Evolutionary conservation across 768 basidiomycete species (phyloP), one percentile per base, ranked within the genome.

Genomic region (Tubosaeta brunneosetosa): DNA sequence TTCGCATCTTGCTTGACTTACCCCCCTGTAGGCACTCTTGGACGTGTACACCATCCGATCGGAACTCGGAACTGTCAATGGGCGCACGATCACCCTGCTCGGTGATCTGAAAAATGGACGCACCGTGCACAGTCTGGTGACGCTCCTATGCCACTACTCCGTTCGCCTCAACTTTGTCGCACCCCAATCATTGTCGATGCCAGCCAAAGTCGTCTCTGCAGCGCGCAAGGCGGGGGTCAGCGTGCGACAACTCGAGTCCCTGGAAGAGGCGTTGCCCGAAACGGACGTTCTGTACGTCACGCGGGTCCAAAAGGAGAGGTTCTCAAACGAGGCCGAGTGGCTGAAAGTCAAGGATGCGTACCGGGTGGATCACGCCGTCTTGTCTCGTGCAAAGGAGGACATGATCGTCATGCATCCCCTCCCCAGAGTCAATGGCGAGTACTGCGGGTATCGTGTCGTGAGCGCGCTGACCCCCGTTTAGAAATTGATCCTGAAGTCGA

Each of bases 361-460:
- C 68, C 77, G 92, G 32, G 83, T 99, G 50, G 92, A 98, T 70
- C 97, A 98, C 64, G 90, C 94, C 11, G 83, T 98, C 31, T 77
- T 99, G 26, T 84, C 93, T 6, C 78, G 89, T 40, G 95, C 97
- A 10, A 98, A 98, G 74, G 88, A 91, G 57, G 90, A 94, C 49
- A 92, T 97, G 85, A 97, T 98, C 53, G 93, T 98, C 58, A 95
- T 99, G 94, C 97, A 99, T 70, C 97, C 97, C n/a, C 76, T 99
- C 19, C 97, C 97, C 13, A 74, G 97, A 63, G 84, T 95, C 47
- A 92, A 91, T 54, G 91, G 91, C 85, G 58, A 57, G 82, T 66
- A 4, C 1, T 12, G 53, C 32, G 44, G 13, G 19, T 7, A 32
- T 50, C 25, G 25, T 44, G 25, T n/a, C 10, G 8, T 36, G 16